Base-by-base conservation (phyloP, 2,329 filamentous ascomycete species). In the Penicillium sp. region DNA sequence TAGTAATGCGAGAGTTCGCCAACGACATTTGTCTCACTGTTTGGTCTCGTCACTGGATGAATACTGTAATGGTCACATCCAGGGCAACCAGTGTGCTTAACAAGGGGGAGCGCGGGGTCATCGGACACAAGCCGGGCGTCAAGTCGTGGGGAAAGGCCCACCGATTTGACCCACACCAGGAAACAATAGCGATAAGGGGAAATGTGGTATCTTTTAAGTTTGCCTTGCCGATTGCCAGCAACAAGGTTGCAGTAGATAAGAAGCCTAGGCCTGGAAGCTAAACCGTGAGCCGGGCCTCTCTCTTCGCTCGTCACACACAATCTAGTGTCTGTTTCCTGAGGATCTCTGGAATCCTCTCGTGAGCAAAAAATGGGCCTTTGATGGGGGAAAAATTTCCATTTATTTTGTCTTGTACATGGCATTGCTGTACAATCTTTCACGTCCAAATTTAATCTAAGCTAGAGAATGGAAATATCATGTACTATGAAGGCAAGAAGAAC, bases 1-100 rank as follows among this genome's bases (percentile, higher is more conserved):
- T 63, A 35, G 37, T 58, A 12, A 61, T 55, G 64, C 61, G 65
- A 66, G 58, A 62, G 63, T 61, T 63, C 54, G 54, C 59, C 35
- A 58, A 31, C 53, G 38, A 51, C 52, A 53, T 54, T 43, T 43
- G 38, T 34, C 14, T 15, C 8, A 5, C 20, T n/a, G 3, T 5
- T 10, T n/a, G 5, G 12, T 11, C 8, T 38, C 43, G 20, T 15
- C 11, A 11, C 35, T n/a, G 20, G 15, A 39, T 14, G 15, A 4
- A 39, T n/a, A 11, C 3, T 5, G 14, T 2, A 22, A 25, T 52
- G 17, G 5, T 2, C 7, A 7, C 10, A 28, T 28, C 14, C 5
- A 35, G 47, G 28, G n/a, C 31, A 6, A 17, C 11, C 11, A 11
- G 14, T 31, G 42, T 28, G 10, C 20, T 53, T 47, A 47, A 51